Conservation (phyloP, 202 grass and related monocot genomes). For the Thinopyrum obtusiflorum region DNA sequence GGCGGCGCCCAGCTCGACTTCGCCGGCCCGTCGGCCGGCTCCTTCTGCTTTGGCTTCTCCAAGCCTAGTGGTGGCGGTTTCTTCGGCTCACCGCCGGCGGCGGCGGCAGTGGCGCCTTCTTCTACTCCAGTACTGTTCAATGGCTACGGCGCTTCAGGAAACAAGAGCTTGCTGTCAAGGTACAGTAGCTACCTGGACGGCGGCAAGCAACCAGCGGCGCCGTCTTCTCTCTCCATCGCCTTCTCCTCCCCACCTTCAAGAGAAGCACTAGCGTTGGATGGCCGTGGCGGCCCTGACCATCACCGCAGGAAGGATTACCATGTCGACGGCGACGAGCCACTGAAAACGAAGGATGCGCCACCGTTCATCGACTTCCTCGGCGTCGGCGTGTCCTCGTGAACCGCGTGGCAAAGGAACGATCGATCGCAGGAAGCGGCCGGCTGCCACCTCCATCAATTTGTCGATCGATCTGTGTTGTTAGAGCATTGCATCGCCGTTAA, state of each 20-base stretch:
- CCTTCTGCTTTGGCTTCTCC: slow-evolving; percentile 46
- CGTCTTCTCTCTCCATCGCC: slow-evolving; percentile 29
- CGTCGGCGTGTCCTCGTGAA: slow-evolving; percentile 59
- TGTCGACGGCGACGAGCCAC: background rate
- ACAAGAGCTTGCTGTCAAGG: background rate
- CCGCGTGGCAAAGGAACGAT: background rate
- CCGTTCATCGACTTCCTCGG: slow-evolving; percentile 87
- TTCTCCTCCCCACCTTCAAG: slow-evolving; percentile 31
- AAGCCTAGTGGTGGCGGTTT: slow-evolving; percentile 5
- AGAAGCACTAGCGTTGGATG: slow-evolving; percentile 25
- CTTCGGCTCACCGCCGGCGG: slow-evolving; percentile 9
- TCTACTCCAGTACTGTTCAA: slow-evolving; percentile 21
- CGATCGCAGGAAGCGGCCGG: background rate
- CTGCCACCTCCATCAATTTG: background rate
- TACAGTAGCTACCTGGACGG: slow-evolving; percentile 13
- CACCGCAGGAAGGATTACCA: background rate
- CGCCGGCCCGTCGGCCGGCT: background rate
- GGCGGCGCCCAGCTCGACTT: slow-evolving; percentile 9
- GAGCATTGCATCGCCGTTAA: slow-evolving; percentile 26
- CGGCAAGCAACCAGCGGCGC: background rate
- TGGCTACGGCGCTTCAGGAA: background rate
- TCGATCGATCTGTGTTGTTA: slow-evolving; percentile 27
- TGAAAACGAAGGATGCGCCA: slow-evolving; percentile 45
- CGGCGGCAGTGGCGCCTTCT: background rate
- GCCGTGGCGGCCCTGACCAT: slow-evolving; percentile 6